Conservation (phyloP, 768 basidiomycete species). For the Pluteus cervinus region DNA sequence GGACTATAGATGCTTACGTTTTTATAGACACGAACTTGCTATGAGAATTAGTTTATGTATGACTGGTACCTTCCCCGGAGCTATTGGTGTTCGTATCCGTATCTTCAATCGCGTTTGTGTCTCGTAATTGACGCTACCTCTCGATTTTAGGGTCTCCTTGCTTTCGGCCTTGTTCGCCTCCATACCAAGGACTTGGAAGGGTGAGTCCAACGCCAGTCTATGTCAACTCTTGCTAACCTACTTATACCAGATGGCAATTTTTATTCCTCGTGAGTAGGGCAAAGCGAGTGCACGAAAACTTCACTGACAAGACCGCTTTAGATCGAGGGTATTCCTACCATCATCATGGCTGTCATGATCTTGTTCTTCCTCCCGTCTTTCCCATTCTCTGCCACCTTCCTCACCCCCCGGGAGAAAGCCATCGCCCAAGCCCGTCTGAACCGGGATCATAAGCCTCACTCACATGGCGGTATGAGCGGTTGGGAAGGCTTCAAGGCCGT, state of each 20-base stretch:
- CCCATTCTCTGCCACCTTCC: conserved; percentile 47
- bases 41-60: conserved; percentile 41
- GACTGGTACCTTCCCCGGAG: conserved; percentile 53
- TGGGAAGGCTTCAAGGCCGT: conserved; percentile 53
- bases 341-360: conserved; percentile 44
- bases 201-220: conserved; percentile 6
- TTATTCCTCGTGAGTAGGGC: conserved; percentile 38
- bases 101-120: not conserved
- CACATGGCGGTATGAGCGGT: conserved; percentile 52
- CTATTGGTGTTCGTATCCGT: conserved; percentile 35
- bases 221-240: not conserved
- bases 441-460: conserved; percentile 49
- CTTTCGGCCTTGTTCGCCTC: conserved; percentile 49
- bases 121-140: conserved; percentile 1
- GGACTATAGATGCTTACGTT: not conserved
- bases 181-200: conserved; percentile 30
- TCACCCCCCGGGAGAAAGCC: conserved; percentile 44
- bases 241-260: conserved; percentile 45
- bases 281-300: too few species aligned
- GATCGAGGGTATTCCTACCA: conserved; percentile 52
- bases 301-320: too few species aligned
- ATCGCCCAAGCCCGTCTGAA: conserved; percentile 55
- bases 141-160: conserved; percentile 41
- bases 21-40: conserved; percentile 40
- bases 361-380: conserved; percentile 49